Percentiles rank a stretch among this genome's conserved stretches.
phyloP scores from a whole-genome alignment of 192 early-diverging fungal genomes.

The Paraglomus brasilianum region DNA sequence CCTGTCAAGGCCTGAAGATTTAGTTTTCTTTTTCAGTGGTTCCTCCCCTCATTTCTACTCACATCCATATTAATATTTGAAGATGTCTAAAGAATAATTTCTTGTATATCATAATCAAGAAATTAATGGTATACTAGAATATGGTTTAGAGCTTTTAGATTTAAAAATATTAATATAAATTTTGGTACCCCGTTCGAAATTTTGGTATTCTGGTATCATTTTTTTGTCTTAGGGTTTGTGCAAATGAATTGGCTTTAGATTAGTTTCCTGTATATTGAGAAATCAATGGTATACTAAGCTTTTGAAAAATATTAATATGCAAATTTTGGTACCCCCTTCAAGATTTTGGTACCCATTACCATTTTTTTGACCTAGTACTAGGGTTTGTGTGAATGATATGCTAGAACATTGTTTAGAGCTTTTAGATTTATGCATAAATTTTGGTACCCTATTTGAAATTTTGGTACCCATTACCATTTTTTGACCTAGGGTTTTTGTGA shows the following conservation, averaged over 20 bases:
- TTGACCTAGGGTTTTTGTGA: not conserved
- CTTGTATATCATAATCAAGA: too few relatives aligned
- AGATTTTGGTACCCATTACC: not conserved
- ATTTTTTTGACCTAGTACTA: constrained; percentile 6
- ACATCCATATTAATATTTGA: too few relatives aligned
- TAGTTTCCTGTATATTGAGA: constrained; percentile 4
- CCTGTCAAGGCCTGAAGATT: too few relatives aligned
- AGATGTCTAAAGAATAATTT: too few relatives aligned
- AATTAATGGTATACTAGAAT: too few relatives aligned
- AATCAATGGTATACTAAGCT: not conserved
- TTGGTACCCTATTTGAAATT: not conserved
- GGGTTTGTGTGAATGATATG: not conserved
- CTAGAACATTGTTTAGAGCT: not conserved
- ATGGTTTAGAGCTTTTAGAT: not conserved
- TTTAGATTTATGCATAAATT: not conserved
- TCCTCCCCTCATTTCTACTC: too few relatives aligned
- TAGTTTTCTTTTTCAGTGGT: too few relatives aligned
- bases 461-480: not conserved
- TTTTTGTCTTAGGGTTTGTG: constrained; percentile 1
- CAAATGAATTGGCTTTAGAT: not conserved
- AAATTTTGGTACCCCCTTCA: not conserved
- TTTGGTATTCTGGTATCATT: not conserved
- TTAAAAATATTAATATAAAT: not conserved
- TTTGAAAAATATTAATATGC: not conserved
- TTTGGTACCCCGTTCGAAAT: not conserved